These are phyloP conservation scores for Hygrophila difformis DNA, from an alignment of 257 asterid genomes.

Conservation along the genomic window DNA sequence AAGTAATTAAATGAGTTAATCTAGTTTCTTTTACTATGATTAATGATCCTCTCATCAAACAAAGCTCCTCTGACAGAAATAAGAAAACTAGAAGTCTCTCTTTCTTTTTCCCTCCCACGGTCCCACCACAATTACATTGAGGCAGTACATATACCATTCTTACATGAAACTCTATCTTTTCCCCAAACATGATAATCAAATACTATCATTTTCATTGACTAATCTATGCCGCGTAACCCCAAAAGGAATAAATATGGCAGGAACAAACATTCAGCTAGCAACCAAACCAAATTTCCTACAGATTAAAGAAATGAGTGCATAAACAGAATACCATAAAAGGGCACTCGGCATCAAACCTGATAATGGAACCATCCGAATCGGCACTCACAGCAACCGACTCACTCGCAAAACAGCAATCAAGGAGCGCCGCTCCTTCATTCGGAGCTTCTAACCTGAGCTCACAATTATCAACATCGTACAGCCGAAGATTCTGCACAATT, in stretches of 20 bases:
- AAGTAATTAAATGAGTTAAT: neutral
- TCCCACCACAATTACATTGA: neutral
- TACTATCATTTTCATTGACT: neutral
- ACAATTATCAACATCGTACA: constrained; percentile 59
- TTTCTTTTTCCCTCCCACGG: neutral
- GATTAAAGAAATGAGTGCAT: too few species aligned
- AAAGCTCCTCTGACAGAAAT: neutral
- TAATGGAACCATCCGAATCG: constrained; percentile 63
- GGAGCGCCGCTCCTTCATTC: constrained; percentile 32
- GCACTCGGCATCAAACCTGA: constrained; percentile 55
- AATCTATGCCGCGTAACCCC: neutral
- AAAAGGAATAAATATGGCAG: too few species aligned
- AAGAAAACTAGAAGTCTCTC: too few species aligned
- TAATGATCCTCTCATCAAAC: constrained; percentile 5
- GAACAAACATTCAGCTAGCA: neutral
- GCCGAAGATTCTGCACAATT: constrained; percentile 57
- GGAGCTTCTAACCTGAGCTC: constrained; percentile 55
- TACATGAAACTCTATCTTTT: neutral
- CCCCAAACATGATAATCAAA: neutral
- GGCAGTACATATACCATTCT: neutral
- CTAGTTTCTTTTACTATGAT: constrained; percentile 1
- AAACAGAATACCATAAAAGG: too few species aligned
- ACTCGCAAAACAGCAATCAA: constrained; percentile 72
- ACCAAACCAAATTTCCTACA: too few species aligned
- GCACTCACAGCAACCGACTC: constrained; percentile 54